Percentiles rank a stretch among this genome's conserved stretches.
phyloP scores from a whole-genome alignment of 1,139 yeast species.

The Debaryomyces sp. region DNA sequence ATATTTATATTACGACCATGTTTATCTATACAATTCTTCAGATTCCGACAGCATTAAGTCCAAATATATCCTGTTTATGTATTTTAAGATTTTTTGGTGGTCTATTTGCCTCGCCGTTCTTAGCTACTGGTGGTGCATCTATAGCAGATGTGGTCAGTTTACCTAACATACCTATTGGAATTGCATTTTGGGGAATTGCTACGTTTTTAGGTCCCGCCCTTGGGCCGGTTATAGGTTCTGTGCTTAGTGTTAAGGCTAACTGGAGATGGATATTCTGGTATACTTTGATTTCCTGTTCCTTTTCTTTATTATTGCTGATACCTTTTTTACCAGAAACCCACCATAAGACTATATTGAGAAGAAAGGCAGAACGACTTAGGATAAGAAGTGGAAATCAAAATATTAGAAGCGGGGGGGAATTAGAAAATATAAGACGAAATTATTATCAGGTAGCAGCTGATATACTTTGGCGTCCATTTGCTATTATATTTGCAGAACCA shows the following conservation, averaged over 20 bases:
- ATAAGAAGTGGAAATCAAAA: conserved; percentile 43
- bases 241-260: conserved; percentile 23
- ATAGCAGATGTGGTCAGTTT: conserved; percentile 29
- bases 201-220: conserved; percentile 36
- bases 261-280: conserved; percentile 56
- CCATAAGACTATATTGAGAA: conserved; percentile 43
- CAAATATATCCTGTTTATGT: conserved; percentile 33
- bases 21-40: conserved; percentile 36
- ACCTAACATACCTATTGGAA: conserved; percentile 29
- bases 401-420: conserved; percentile 42
- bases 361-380: conserved; percentile 52
- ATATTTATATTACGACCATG: conserved; percentile 32
- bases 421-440: conserved; percentile 37
- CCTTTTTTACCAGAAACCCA: conserved; percentile 56
- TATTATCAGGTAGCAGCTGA: conserved; percentile 22
- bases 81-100: conserved; percentile 38
- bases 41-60: conserved; percentile 34
- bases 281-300: conserved; percentile 36
- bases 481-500: conserved; percentile 33
- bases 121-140: conserved; percentile 43
- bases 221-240: conserved; percentile 38
- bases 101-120: conserved; percentile 37
- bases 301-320: conserved; percentile 31
- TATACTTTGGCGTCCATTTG: conserved; percentile 34
- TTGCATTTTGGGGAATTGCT: conserved; percentile 34